These are phyloP conservation scores for Coprinopsis sp. DNA, from an alignment of 768 basidiomycete genomes.

Conservation along the genomic window DNA sequence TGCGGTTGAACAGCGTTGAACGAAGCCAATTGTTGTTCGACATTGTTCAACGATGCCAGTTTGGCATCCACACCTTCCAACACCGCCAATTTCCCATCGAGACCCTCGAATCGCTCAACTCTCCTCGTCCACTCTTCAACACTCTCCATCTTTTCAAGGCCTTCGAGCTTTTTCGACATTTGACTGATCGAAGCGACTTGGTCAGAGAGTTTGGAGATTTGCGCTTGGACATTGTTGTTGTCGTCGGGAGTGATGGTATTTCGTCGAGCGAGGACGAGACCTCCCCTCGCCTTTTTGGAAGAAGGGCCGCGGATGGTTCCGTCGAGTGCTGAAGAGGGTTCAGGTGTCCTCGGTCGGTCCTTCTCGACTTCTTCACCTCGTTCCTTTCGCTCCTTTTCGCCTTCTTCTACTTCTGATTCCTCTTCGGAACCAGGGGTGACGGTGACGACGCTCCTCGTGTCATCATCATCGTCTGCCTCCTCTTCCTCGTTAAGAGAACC, in stretches of 20 bases:
- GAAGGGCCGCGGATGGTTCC: background rate
- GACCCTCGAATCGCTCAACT: too few species aligned
- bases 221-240: constrained; percentile 42
- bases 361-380: constrained; percentile 24
- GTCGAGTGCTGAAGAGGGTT: constrained; percentile 40
- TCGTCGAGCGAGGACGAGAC: background rate
- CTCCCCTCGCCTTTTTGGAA: background rate
- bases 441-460: too few species aligned
- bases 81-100: too few species aligned
- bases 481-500: constrained; percentile 27
- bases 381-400: constrained; percentile 1
- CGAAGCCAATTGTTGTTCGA: too few species aligned
- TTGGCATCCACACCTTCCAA: too few species aligned
- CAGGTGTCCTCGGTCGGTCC: constrained; percentile 74
- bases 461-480: constrained; percentile 21
- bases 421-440: constrained; percentile 5
- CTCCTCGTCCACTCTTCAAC: too few species aligned
- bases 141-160: too few species aligned
- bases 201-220: constrained; percentile 60
- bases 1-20: too few species aligned
- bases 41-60: too few species aligned
- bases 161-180: too few species aligned
- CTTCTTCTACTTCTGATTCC: background rate
- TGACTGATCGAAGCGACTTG: constrained; percentile 77
- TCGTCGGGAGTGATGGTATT: background rate